Conservation (phyloP, 2,329 filamentous ascomycete genomes). For the Pseudonectria buxi region DNA sequence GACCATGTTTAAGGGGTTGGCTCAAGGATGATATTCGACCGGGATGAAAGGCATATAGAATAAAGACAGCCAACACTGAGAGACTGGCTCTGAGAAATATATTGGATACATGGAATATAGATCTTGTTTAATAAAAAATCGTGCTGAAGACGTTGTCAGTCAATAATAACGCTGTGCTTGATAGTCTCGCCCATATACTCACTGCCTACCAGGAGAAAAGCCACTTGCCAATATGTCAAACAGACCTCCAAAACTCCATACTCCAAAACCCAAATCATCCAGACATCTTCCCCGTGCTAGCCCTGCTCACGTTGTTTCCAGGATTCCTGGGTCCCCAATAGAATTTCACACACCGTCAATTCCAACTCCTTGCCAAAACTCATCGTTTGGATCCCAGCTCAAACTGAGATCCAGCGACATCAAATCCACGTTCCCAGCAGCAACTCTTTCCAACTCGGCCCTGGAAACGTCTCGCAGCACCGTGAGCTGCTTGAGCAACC, state of each 20-base stretch:
- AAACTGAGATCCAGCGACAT: conserved; percentile 14
- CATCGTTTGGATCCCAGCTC: conserved; percentile 16
- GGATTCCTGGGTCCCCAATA: conserved; percentile 20
- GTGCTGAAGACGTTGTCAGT: no score
- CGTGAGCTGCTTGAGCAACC: conserved; percentile 25
- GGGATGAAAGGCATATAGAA: background rate
- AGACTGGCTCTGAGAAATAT: no score
- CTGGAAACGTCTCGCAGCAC: conserved; percentile 25
- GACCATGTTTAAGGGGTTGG: conserved; percentile 12
- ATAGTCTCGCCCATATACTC: no score
- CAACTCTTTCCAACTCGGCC: conserved; percentile 23
- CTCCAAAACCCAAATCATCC: no score
- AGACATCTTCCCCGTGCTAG: background rate
- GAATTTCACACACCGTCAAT: conserved; percentile 21
- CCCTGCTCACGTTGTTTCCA: conserved; percentile 11
- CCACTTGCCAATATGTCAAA: no score
- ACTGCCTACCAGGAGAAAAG: no score
- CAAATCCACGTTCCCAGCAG: conserved; percentile 14
- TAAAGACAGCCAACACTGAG: no score
- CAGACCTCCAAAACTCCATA: no score
- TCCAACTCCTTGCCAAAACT: conserved; percentile 21
- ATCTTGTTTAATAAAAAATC: no score
- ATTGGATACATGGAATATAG: no score
- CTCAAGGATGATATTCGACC: background rate
- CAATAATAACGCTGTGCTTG: no score